Percentiles rank a stretch among this genome's conserved stretches.
phyloP scores from a whole-genome alignment of 2,329 filamentous ascomycete genomes.

The Colletotrichum eremochloae region DNA sequence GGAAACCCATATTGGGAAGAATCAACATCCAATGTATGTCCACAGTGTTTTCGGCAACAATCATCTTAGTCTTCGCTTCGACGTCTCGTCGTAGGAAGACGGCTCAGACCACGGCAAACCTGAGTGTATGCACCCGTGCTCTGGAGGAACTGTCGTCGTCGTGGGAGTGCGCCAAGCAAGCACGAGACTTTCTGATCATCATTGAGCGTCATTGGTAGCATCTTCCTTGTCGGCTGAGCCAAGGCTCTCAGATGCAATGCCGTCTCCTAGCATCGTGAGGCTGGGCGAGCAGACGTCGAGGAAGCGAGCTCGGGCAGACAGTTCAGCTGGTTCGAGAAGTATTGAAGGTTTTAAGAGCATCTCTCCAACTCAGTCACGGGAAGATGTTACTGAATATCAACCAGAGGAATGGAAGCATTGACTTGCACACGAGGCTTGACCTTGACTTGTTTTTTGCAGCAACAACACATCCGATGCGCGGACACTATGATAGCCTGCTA shows the following conservation, averaged over 20 bases:
- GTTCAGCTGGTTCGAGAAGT: constrained; percentile 1
- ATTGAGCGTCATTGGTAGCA: constrained; percentile 43
- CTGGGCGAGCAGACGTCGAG: neutral
- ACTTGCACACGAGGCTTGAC: constrained; percentile 33
- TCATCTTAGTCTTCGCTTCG: too few species aligned
- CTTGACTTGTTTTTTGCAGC: constrained; percentile 21
- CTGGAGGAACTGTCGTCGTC: constrained; percentile 42
- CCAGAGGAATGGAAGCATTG: constrained; percentile 8
- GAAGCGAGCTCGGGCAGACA: constrained; percentile 13
- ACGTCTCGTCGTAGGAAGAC: constrained; percentile 12
- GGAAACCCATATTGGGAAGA: too few species aligned
- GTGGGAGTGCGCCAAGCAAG: constrained; percentile 46
- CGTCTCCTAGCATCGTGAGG: neutral
- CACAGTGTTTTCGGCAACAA: too few species aligned
- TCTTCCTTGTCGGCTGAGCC: constrained; percentile 3
- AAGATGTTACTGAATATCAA: neutral
- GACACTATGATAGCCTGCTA: constrained; percentile 11
- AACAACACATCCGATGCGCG: constrained; percentile 20
- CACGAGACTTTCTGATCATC: constrained; percentile 45
- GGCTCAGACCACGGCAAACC: constrained; percentile 31
- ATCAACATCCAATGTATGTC: too few species aligned
- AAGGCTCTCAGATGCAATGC: neutral
- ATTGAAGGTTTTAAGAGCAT: constrained; percentile 17
- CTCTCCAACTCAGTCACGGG: neutral
- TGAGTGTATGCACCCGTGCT: constrained; percentile 46